Evolutionary conservation across 352 stramenopile genomes (phyloP), one percentile per base, ranked within the genome.

Genomic region (Phytopythium aichiense): DNA sequence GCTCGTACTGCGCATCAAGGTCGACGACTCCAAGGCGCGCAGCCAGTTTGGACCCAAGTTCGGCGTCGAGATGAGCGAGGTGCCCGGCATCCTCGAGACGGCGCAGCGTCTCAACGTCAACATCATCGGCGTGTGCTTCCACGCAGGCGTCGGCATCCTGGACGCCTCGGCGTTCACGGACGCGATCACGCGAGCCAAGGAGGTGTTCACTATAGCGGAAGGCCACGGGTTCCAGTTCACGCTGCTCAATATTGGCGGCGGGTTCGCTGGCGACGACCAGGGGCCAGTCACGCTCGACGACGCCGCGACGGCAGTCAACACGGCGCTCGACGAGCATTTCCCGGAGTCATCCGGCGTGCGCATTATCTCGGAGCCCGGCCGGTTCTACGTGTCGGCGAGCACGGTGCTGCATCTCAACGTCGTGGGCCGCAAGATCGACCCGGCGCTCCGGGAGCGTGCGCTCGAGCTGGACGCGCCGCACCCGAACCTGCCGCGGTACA

Each of bases 301-400:
- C 22, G 74, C 81, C 0, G 82, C 73, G 1, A 13, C 48, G 12
- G 74, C 64, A 16, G 68, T 92, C 37, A 81, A 83, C 11, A 40
- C 35, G 2, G 67, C 72, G 22, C 65, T 91, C 18, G 66, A 77
- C 25, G 50, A 76, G 40, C 68, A 79, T 53, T 90, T 91, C 43
- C 68, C 76, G 0, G 60, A 68, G 56, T 57, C 66, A 5, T 67
- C 63, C 16, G 65, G 73, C 22, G 74, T 97, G 30, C 69, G 71
- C 4, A 69, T 98, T 56, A 98, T 98, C 65, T 93, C 86, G 12
- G 91, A 98, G 65, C 91, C 91, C 9, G 91, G 91, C 6, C 77
- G 91, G 9, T 98, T 95, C 71, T 92, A 97, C 38, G 91, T 84
- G 20, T 81, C 76, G 1, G 64, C 71, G 0, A 80, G 90, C 16